These are phyloP conservation scores for Rauvolfia tetraphylla DNA, from an alignment of 257 asterid species.

Conservation along the genomic window DNA sequence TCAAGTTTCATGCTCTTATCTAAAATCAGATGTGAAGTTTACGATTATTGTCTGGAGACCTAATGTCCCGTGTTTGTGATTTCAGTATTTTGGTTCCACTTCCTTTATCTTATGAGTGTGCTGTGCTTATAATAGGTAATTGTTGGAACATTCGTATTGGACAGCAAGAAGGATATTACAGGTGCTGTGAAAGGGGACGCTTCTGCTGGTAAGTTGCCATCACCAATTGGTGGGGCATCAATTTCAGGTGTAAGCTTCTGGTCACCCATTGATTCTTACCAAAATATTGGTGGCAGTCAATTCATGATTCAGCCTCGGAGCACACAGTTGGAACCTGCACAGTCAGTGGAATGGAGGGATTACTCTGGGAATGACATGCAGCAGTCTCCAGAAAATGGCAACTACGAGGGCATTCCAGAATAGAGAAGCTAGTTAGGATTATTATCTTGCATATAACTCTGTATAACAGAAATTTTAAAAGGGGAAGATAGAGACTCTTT, in stretches of 20 bases:
- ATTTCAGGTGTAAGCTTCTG: conserved; percentile 36
- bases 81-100: background rate
- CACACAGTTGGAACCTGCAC: conserved; percentile 36
- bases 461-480: conserved; percentile 18
- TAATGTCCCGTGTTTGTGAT: background rate
- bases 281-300: conserved; percentile 38
- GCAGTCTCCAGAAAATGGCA: conserved; percentile 50
- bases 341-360: conserved; percentile 41
- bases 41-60: background rate
- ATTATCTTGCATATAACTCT: conserved; percentile 13
- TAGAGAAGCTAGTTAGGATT: conserved; percentile 18
- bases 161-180: conserved; percentile 35
- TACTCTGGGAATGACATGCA: conserved; percentile 33
- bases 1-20: background rate
- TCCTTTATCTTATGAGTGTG: background rate
- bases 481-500: conserved; percentile 13
- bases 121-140: conserved; percentile 35
- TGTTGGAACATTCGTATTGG: conserved; percentile 44
- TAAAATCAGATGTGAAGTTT: background rate
- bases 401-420: conserved; percentile 33
- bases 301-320: conserved; percentile 35
- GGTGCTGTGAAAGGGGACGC: conserved; percentile 32
- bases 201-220: conserved; percentile 33
- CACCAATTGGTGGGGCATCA: conserved; percentile 42
- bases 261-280: conserved; percentile 42